Evolutionary conservation across 2,329 filamentous ascomycete species (phyloP).

Genomic region (Aureobasidium zeae): DNA sequence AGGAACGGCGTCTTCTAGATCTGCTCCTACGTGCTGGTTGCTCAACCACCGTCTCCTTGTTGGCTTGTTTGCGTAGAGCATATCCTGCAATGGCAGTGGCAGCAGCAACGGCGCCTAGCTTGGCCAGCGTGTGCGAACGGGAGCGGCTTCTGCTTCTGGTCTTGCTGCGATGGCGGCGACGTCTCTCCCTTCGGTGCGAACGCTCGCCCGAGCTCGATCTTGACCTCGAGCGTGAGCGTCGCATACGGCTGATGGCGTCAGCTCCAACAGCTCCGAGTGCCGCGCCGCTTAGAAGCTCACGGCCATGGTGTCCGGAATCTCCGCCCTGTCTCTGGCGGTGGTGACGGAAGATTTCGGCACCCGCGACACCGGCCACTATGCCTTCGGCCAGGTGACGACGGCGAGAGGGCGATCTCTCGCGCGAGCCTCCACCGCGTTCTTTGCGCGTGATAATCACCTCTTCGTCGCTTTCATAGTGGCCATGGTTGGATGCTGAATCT

Average conservation of each 20-base stretch:
- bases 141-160: slow-evolving; percentile 24
- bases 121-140: slow-evolving; percentile 45
- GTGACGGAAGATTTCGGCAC: slow-evolving; percentile 50
- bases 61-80: slow-evolving; percentile 40
- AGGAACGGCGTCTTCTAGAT: slow-evolving; percentile 36
- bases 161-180: slow-evolving; percentile 23
- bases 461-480: slow-evolving; percentile 89
- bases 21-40: slow-evolving; percentile 36
- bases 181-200: slow-evolving; percentile 27
- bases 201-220: slow-evolving; percentile 28
- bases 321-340: slow-evolving; percentile 49
- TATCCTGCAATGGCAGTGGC: slow-evolving; percentile 50
- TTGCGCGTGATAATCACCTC: slow-evolving; percentile 46
- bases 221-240: slow-evolving; percentile 27
- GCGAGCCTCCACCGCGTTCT: slow-evolving; percentile 38
- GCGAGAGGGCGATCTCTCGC: slow-evolving; percentile 36
- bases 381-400: slow-evolving; percentile 53
- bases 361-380: slow-evolving; percentile 50
- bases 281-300: slow-evolving; percentile 50
- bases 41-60: slow-evolving; percentile 38
- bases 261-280: slow-evolving; percentile 53
- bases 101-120: slow-evolving; percentile 51
- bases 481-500: slow-evolving; percentile 50
- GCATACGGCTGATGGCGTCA: slow-evolving; percentile 42
- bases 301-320: slow-evolving; percentile 41